Percentiles rank a stretch among this genome's conserved stretches.
Conservation (phyloP, 805 yeast species). For the Suhomyces faveliae region DNA sequence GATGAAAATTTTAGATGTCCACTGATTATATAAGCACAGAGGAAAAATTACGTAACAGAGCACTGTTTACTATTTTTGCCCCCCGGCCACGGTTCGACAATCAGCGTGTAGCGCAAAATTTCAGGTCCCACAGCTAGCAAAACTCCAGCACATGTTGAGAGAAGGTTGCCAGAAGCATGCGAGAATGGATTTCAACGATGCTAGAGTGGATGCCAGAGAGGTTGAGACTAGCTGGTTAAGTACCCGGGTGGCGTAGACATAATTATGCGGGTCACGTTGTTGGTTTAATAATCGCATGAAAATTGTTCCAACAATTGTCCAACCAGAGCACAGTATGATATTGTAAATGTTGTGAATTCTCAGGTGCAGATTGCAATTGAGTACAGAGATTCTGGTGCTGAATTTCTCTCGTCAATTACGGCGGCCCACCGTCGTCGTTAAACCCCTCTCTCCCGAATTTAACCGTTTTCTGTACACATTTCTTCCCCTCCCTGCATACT, state of each 20-base stretch:
- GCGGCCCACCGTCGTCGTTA: not conserved
- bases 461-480: not conserved
- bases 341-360: not conserved
- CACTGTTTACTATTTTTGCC: not conserved
- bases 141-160: no score
- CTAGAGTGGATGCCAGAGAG: not conserved
- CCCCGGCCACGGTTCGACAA: not conserved
- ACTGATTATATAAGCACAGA: not conserved
- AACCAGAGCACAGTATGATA: not conserved
- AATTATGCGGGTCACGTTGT: not conserved
- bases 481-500: conserved; percentile 3
- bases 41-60: not conserved
- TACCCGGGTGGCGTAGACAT: not conserved
- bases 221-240: not conserved
- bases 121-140: no score
- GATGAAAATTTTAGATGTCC: conserved; percentile 1
- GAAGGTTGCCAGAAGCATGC: not conserved
- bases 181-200: not conserved
- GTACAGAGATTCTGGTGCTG: no score
- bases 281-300: not conserved
- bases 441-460: not conserved
- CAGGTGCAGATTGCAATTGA: no score
- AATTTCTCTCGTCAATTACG: not conserved
- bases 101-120: no score
- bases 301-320: not conserved